These are phyloP conservation scores for Cladorrhinum samala DNA, from an alignment of 495 filamentous ascomycete genomes.

Conservation along the genomic window DNA sequence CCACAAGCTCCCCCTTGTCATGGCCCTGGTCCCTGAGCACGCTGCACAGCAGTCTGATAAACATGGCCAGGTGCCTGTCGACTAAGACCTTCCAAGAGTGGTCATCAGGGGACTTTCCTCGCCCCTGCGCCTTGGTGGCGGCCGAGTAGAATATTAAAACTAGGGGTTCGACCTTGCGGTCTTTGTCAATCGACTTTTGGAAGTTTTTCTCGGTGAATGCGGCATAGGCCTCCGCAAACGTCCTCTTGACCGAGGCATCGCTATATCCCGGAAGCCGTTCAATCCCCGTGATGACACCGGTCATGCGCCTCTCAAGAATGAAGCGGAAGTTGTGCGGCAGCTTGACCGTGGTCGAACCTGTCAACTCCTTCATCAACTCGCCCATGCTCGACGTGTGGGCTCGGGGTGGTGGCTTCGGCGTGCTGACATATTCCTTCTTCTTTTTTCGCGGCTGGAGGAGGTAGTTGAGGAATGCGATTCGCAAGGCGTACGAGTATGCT, in stretches of 20 bases:
- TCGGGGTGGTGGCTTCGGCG: conserved; percentile 53
- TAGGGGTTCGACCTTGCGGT: conserved; percentile 88
- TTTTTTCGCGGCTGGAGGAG: conserved; percentile 86
- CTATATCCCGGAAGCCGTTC: conserved; percentile 69
- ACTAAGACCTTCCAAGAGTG: conserved; percentile 89
- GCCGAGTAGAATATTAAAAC: conserved; percentile 75
- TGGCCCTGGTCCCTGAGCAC: conserved; percentile 73
- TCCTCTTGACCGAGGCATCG: conserved; percentile 80
- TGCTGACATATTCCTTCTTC: conserved; percentile 72
- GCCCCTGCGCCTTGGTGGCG: conserved; percentile 73
- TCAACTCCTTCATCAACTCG: conserved; percentile 54
- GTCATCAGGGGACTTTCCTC: conserved; percentile 75
- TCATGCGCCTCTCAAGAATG: conserved; percentile 71
- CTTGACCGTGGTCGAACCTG: conserved; percentile 36
- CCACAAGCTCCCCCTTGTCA: conserved; percentile 78
- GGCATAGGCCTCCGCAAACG: conserved; percentile 76
- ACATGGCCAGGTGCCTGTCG: conserved; percentile 90
- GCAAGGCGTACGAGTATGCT: conserved; percentile 83
- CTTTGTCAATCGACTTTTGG: conserved; percentile 86
- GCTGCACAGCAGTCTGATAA: conserved; percentile 77
- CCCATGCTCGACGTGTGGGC: conserved; percentile 65
- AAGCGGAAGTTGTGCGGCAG: conserved; percentile 51
- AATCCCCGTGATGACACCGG: conserved; percentile 70
- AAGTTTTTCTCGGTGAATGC: conserved; percentile 69
- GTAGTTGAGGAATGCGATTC: conserved; percentile 87